Evolutionary conservation across 352 stramenopile genomes (phyloP), one percentile per base, ranked within the genome.

Genomic region (Plasmopara muralis): DNA sequence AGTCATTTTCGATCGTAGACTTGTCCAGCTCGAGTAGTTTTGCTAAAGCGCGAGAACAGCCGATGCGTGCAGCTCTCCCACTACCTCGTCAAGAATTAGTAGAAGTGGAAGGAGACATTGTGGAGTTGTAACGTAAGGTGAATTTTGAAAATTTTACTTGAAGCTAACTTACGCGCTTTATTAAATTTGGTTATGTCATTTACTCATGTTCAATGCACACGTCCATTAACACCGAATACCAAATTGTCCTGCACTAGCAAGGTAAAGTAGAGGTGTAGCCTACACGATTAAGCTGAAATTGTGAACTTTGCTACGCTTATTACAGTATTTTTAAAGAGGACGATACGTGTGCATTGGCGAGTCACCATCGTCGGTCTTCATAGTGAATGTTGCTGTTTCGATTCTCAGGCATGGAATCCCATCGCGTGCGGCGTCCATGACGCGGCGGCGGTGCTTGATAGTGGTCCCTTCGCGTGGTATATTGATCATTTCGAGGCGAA

Each of bases 21-120:
- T 25, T 25, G 20, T 25, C 20, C 20, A 25, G 20, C 20, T 25
- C 20, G 20, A 25, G 20, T 25, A 25, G 20, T 25, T 25, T 25
- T 25, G 3, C 20, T 25, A 25, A 25, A 25, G 20, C 63, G 29
- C 65, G 64, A 41, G 60, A 56, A 29, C 63, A 72, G 46, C 64
- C 68, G 10, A 55, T 72, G 35, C 68, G 58, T 29, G 41, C 62
- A 47, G 62, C 68, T 47, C 57, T 77, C 49, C 60, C 53, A 6
- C 33, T 50, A 35, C 62, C 68, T 15, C 66, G 68, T 13, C 70
- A 81, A 55, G 66, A 81, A 39, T 45, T 84, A 18, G 50, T 81
- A 33, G 55, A 77, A 47, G 73, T 84, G 25, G 73, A 84, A 34
- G 73, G 73, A 12, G 73, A 84, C 28, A 84, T 84, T 34, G 70